Percentiles rank a stretch among this genome's conserved stretches.
phyloP scores from a whole-genome alignment of 108 stramenopile genomes.

The Pseudonitzschia delicatissima region DNA sequence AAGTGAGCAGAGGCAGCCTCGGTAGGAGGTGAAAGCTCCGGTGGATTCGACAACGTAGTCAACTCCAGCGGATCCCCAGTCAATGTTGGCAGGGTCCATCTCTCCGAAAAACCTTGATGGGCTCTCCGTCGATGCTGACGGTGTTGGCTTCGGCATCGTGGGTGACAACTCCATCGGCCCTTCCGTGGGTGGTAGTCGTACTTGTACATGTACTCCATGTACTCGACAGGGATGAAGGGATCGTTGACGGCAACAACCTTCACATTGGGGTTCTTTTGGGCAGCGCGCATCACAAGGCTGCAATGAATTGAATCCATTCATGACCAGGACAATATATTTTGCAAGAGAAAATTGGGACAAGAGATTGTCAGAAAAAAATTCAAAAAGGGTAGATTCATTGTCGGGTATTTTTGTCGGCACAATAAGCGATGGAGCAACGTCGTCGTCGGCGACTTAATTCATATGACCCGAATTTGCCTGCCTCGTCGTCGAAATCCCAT shows the following conservation, averaged over 20 bases:
- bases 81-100: conserved; percentile 93
- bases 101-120: conserved; percentile 89
- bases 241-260: conserved; percentile 97
- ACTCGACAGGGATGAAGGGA: conserved; percentile 86
- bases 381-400: no score
- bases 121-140: conserved; percentile 68
- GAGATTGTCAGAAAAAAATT: no score
- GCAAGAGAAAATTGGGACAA: no score
- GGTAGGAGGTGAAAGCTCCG: conserved; percentile 89
- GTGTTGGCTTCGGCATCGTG: conserved; percentile 61
- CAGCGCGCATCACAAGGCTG: conserved; percentile 93
- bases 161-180: conserved; percentile 59
- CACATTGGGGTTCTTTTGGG: conserved; percentile 82
- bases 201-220: conserved; percentile 94
- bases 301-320: not conserved
- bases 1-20: conserved; percentile 86
- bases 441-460: no score
- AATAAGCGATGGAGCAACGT: no score
- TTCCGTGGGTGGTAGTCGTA: conserved; percentile 96
- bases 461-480: no score
- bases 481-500: no score
- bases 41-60: conserved; percentile 98
- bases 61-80: conserved; percentile 90
- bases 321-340: no score
- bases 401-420: not conserved